Evolutionary conservation across 805 yeast species (phyloP).

Genomic region (Pichia pseudocactophila): DNA sequence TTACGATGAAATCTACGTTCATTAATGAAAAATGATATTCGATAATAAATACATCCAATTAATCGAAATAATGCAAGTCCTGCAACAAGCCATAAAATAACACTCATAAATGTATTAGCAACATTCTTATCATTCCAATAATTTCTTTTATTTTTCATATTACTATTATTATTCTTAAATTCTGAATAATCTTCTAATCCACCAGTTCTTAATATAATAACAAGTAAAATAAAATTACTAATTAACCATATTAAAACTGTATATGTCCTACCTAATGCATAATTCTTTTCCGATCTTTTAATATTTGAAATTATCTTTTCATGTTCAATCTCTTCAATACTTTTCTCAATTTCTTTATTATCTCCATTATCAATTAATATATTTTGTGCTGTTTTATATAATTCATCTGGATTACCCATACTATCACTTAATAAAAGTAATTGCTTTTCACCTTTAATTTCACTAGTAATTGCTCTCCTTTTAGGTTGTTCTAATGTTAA

Average conservation of each 20-base stretch:
- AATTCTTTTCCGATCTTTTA: conserved; percentile 46
- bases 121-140: conserved; percentile 15
- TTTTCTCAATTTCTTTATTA: conserved; percentile 35
- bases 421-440: conserved; percentile 23
- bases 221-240: conserved; percentile 70
- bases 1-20: conserved; percentile 17
- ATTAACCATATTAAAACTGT: conserved; percentile 85
- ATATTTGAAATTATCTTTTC: conserved; percentile 4
- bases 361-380: conserved; percentile 33
- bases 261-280: conserved; percentile 80
- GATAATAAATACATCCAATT: conserved; percentile 56
- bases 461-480: conserved; percentile 40
- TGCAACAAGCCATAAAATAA: conserved; percentile 88
- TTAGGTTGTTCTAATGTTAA: conserved; percentile 48
- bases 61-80: conserved; percentile 74
- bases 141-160: conserved; percentile 25
- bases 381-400: conserved; percentile 20
- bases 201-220: conserved; percentile 74
- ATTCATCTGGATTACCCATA: conserved; percentile 24
- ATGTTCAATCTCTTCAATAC: conserved; percentile 36
- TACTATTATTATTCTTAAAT: conserved; percentile 10
- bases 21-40: conserved; percentile 17
- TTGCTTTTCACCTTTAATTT: conserved; percentile 11
- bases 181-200: conserved; percentile 45
- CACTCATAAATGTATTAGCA: conserved; percentile 55